A percentile compares a stretch with the other conserved stretches of the same genome.
Evolutionary conservation across 1,284 basidiomycete species (phyloP).

Genomic region (Apiotrichum akiyoshidainum): DNA sequence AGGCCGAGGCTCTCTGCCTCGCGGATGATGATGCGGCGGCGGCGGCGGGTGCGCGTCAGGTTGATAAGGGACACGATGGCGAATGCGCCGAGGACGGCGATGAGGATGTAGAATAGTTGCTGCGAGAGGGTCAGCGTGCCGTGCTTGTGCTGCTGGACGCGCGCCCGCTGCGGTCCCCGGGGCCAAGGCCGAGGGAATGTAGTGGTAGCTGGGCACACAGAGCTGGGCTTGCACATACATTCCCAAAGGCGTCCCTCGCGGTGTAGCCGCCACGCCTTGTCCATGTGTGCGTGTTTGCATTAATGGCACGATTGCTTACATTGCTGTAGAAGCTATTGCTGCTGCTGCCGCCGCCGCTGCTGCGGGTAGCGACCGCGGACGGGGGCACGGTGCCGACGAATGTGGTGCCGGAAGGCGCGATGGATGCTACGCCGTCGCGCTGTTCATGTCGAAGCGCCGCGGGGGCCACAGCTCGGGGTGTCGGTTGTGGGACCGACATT

Average conservation of each 20-base stretch:
- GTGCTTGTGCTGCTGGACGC: too few relatives aligned
- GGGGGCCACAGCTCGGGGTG: too few relatives aligned
- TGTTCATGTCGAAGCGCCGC: too few relatives aligned
- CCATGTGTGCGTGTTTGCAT: too few relatives aligned
- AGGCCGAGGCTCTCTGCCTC: slow-evolving; percentile 45
- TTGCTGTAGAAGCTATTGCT: slow-evolving; percentile 24
- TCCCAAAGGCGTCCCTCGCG: too few relatives aligned
- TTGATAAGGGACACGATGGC: slow-evolving; percentile 39
- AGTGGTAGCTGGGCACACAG: too few relatives aligned
- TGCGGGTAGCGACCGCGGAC: background rate
- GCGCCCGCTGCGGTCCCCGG: background rate
- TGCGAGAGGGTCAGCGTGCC: slow-evolving; percentile 3
- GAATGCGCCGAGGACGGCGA: slow-evolving; percentile 43
- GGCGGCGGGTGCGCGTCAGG: slow-evolving; percentile 34
- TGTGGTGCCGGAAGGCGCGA: too few relatives aligned
- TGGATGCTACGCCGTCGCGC: background rate
- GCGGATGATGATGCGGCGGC: slow-evolving; percentile 31
- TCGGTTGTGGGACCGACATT: too few relatives aligned
- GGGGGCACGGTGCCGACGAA: too few relatives aligned
- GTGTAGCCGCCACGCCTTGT: too few relatives aligned
- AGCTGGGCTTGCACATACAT: too few relatives aligned
- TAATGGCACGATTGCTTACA: slow-evolving; percentile 7
- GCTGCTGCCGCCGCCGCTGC: background rate
- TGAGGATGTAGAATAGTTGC: slow-evolving; percentile 49
- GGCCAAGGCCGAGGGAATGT: too few relatives aligned